Evolutionary conservation across 2,329 filamentous ascomycete genomes (phyloP).

Genomic region (Penicillium sp.): DNA sequence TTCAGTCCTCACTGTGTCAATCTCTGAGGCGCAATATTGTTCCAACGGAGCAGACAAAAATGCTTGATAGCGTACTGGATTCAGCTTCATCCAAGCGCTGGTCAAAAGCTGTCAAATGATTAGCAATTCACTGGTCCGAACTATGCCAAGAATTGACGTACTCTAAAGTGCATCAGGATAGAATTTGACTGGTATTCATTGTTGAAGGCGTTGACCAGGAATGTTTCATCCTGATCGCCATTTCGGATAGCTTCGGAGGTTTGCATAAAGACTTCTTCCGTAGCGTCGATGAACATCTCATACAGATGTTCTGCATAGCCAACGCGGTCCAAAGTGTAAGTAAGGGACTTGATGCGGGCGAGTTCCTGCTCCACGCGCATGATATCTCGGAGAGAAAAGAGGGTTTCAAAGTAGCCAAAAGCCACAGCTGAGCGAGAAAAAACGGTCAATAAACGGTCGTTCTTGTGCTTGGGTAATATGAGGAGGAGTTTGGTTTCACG

Average conservation of each 20-base stretch:
- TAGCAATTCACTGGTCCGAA: slow-evolving; percentile 10
- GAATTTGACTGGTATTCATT: slow-evolving; percentile 66
- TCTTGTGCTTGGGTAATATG: not conserved
- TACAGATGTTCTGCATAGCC: slow-evolving; percentile 72
- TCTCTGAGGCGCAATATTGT: slow-evolving; percentile 68
- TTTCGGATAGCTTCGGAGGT: slow-evolving; percentile 61
- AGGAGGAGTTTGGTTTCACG: not conserved
- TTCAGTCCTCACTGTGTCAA: slow-evolving; percentile 77
- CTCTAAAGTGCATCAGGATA: slow-evolving; percentile 82
- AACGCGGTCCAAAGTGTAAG: slow-evolving; percentile 68
- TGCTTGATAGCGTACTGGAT: slow-evolving; percentile 68
- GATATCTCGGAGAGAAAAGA: slow-evolving; percentile 69
- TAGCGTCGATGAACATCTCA: slow-evolving; percentile 82
- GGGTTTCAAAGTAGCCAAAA: slow-evolving; percentile 88
- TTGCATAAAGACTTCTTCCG: slow-evolving; percentile 67
- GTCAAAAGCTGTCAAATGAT: slow-evolving; percentile 67
- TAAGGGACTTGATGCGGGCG: slow-evolving; percentile 71
- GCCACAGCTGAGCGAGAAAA: slow-evolving; percentile 68
- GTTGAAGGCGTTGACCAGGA: slow-evolving; percentile 74
- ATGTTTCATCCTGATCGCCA: slow-evolving; percentile 59
- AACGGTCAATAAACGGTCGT: not conserved
- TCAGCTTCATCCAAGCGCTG: slow-evolving; percentile 79
- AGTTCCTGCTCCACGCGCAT: slow-evolving; percentile 70
- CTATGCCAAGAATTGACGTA: slow-evolving; percentile 37
- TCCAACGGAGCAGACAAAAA: slow-evolving; percentile 70